Evolutionary conservation across 148 eudicot species (phyloP), one percentile per base, ranked within the genome.

Genomic region (Rhododendron kiyosumense): DNA sequence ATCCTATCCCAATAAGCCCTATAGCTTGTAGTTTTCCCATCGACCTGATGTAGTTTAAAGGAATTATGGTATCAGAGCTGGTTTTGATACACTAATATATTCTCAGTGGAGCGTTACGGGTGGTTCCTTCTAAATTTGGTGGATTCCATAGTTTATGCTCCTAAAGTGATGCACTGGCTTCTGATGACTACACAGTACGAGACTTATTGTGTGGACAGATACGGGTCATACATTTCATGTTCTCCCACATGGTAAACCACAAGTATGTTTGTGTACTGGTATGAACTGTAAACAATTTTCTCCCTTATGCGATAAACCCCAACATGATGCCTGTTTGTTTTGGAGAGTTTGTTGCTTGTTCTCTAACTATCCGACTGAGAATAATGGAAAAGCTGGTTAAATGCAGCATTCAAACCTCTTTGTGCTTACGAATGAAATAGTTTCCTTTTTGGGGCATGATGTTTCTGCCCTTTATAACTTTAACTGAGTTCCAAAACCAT

Each of bases 171-270:
- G 38, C 79, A 81, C 63, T 95, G 98, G 92, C 95, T 91, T 95
- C 91, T 93, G 96, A 92, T 95, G 96, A 95, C 98, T 88, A 90
- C 93, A 88, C 94, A 93, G 90, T 80, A 93, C 80, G 77, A 95
- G 98, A 79, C 46, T 87, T 86, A 88, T 91, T 92, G 96, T 93
- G 96, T 91, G 95, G 98, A 93, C 96, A 93, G 95, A 93, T 95
- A 95, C 93, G 95, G 94, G 94, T 89, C 96, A 86, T 67, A 95
- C 84, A 93, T 85, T 83, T 74, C 63, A 7, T 26, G 30, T n/a
- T 10, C 1, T 14, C 74, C 48, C 12, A 32, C 12, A 57, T 18
- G 22, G 3, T 78, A 43, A 43, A 78, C 52, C 46, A 43, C 26
- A 8, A 22, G 81, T 17, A 78, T 10, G 46, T 9, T 43, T 1